Percentiles rank a stretch among this genome's conserved stretches.
phyloP scores from a whole-genome alignment of 129 eudicot species.

The Solidago caesia region DNA sequence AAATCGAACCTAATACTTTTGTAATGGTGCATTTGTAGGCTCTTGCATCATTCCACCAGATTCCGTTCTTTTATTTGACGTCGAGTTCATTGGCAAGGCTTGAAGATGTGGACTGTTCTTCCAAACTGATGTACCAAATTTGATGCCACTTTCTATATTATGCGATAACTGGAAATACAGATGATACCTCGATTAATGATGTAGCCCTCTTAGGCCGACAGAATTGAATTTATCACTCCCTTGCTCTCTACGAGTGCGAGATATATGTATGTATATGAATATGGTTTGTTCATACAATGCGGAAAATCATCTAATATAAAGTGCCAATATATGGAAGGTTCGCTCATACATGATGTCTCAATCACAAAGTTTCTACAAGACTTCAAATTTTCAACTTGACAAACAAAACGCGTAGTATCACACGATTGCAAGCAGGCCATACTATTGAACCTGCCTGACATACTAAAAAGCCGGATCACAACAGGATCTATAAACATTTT shows the following conservation, averaged over 20 bases:
- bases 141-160: background rate
- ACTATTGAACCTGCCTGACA: background rate
- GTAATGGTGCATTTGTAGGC: slow-evolving; percentile 46
- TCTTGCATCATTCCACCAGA: slow-evolving; percentile 94
- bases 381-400: slow-evolving; percentile 25
- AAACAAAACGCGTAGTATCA: slow-evolving; percentile 32
- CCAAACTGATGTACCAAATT: background rate
- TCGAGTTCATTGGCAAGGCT: slow-evolving; percentile 91
- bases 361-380: slow-evolving; percentile 7
- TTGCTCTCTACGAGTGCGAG: background rate
- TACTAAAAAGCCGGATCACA: slow-evolving; percentile 24
- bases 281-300: slow-evolving; percentile 25
- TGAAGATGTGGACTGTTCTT: slow-evolving; percentile 1
- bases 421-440: slow-evolving; percentile 15
- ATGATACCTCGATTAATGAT: background rate
- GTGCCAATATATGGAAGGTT: slow-evolving; percentile 14
- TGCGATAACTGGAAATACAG: background rate
- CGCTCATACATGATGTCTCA: slow-evolving; percentile 19
- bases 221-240: background rate
- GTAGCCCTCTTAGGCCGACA: background rate
- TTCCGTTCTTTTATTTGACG: slow-evolving; percentile 81
- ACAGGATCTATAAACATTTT: slow-evolving; percentile 26
- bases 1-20: slow-evolving; percentile 17
- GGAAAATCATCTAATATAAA: slow-evolving; percentile 22
- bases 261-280: background rate